Evolutionary conservation across 2,329 filamentous ascomycete species (phyloP), one percentile per base, ranked within the genome.

Genomic region (Hansfordia pulvinata): DNA sequence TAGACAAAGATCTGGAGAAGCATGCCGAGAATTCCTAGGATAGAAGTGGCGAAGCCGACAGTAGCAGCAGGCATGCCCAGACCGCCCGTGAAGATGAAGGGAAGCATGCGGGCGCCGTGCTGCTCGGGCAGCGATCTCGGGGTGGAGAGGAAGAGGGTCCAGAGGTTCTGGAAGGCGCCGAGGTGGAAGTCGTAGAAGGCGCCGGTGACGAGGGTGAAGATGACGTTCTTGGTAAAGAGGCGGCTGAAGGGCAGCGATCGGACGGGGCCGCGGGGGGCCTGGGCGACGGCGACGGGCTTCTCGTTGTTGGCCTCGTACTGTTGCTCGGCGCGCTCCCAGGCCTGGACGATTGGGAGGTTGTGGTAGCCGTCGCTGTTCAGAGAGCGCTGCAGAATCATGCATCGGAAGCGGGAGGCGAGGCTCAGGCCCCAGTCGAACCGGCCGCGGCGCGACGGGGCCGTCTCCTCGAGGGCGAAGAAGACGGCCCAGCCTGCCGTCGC

Each of bases 171-270:
- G 50, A 82, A 82, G 12, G 75, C 69, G 33, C 69, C 73, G 35
- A 60, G 69, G 51, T 83, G 77, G 41, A 83, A 72, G 35, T 78
- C 74, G 38, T 81, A 72, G 25, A 83, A 66, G 17, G 74, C 74
- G 35, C 76, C 73, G 15, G 64, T 66, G 25, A 79, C 43, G 3
- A 84, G 54, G 1, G 61, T 66, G 29, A 60, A 55, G 31, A 62
- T 46, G 22, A 64, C 56, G 29, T 63, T 62, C 26, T 49, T 51
- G 1, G 60, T 64, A 53, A 59, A 62, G 23, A 62, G 50, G 17
- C 51, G 49, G n/a, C 36, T 39, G 32, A 64, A 60, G 0, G 39
- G 55, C 30, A 51, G 50, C 11, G 15, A 10, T n/a, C n/a, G n/a
- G n/a, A n/a, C n/a, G n/a, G n/a, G n/a, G n/a, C n/a, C n/a, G n/a